A percentile compares a stretch with the other conserved stretches of the same genome.
phyloP scores from a whole-genome alignment of 2,329 filamentous ascomycete genomes.

The Ascochyta rabiei region DNA sequence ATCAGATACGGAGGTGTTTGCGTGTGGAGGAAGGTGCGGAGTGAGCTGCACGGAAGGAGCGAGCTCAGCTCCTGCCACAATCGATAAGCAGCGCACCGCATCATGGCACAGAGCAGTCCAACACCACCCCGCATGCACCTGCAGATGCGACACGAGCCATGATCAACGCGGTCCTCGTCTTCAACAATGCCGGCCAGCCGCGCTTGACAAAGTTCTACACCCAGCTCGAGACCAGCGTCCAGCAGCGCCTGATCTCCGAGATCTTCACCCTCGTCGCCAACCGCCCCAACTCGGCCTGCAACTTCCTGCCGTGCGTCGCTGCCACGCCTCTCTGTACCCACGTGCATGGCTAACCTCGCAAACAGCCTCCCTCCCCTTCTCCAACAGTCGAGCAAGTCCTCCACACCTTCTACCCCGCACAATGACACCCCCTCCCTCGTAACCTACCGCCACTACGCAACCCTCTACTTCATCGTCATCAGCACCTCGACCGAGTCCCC shows the following conservation, averaged over 20 bases:
- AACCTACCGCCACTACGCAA: conserved; percentile 97
- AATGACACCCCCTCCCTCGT: conserved; percentile 94
- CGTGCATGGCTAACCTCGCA: conserved; percentile 20
- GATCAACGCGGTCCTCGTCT: conserved; percentile 99
- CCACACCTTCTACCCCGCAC: conserved; percentile 62
- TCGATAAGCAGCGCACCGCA: conserved; percentile 13
- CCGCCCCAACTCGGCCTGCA: conserved; percentile 89
- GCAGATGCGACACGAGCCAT: conserved; percentile 57
- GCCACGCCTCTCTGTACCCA: conserved; percentile 1
- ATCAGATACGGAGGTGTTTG: conserved; percentile 3
- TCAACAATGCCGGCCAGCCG: conserved; percentile 97
- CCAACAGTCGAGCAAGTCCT: conserved; percentile 54
- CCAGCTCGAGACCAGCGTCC: conserved; percentile 94
- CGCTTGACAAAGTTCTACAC: conserved; percentile 99
- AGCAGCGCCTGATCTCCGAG: conserved; percentile 94
- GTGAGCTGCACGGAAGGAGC: neutral
- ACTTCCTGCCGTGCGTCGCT: conserved; percentile 78
- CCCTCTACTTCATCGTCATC: conserved; percentile 98
- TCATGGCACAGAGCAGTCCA: conserved; percentile 4
- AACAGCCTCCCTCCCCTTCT: conserved; percentile 69
- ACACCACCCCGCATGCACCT: conserved; percentile 4
- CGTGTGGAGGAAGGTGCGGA: neutral
- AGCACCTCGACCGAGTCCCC: conserved; percentile 95
- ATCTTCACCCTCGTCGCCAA: conserved; percentile 96
- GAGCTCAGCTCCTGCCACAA: conserved; percentile 16